Percentiles rank a stretch among this genome's conserved stretches.
Evolutionary conservation across 83 land plant species (phyloP).

Genomic region (Diphasiastrum complanatum): DNA sequence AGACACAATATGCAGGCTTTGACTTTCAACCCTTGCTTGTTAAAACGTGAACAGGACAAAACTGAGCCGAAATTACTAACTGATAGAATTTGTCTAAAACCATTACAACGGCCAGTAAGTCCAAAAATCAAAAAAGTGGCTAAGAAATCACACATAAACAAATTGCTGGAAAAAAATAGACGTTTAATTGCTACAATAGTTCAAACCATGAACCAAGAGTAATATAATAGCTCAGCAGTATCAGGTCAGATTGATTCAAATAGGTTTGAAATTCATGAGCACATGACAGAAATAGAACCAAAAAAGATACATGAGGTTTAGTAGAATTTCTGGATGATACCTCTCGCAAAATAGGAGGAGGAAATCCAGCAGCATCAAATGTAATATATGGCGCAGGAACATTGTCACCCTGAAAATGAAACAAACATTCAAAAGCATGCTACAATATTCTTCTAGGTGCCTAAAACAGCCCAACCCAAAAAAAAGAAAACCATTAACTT

Average conservation of each 20-base stretch:
- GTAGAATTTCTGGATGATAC: no score
- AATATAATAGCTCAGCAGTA: no score
- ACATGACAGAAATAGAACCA: no score
- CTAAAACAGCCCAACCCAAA: no score
- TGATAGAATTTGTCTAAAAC: neutral
- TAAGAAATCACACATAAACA: neutral
- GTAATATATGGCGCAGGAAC: constrained; percentile 2
- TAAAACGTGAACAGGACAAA: constrained; percentile 19
- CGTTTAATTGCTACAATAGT: neutral
- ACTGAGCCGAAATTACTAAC: no score
- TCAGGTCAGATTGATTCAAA: no score
- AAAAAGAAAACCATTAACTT: no score
- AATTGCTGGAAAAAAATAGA: neutral
- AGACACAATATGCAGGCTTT: no score
- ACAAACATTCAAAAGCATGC: no score
- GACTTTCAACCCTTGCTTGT: neutral
- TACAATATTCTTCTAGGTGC: no score
- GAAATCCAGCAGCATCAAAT: constrained; percentile 2
- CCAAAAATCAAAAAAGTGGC: neutral
- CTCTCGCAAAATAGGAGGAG: neutral
- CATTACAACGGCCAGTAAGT: neutral
- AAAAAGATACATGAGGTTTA: no score
- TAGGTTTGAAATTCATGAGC: no score
- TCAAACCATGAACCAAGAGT: neutral
- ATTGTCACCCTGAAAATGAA: constrained; percentile 6